These are phyloP conservation scores for Saprolegnia parasitica DNA, from an alignment of 352 stramenopile genomes.

Conservation along the genomic window DNA sequence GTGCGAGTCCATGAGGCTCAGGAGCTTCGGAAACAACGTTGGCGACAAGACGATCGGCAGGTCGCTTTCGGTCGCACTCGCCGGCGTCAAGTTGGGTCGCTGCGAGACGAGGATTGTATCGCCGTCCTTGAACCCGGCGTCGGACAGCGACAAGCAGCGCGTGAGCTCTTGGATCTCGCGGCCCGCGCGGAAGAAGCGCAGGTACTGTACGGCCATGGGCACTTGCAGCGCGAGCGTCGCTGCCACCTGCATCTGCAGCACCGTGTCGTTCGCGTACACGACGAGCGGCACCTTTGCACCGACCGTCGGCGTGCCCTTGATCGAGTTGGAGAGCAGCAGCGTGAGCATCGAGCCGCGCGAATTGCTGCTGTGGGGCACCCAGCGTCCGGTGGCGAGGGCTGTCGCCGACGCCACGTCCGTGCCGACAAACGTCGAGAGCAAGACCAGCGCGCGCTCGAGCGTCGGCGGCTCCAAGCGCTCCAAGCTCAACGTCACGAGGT, in stretches of 20 bases:
- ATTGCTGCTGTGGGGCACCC: constrained; percentile 18
- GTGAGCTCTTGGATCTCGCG: constrained; percentile 27
- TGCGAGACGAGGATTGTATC: constrained; percentile 28
- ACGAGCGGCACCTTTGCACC: constrained; percentile 18
- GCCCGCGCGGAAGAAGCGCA: constrained; percentile 28
- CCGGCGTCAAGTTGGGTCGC: constrained; percentile 13
- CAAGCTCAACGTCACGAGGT: neutral
- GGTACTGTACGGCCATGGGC: constrained; percentile 11
- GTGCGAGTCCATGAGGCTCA: constrained; percentile 22
- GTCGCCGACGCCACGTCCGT: constrained; percentile 23
- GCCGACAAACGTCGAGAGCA: constrained; percentile 16
- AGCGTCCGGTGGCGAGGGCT: constrained; percentile 12
- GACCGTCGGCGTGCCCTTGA: constrained; percentile 25
- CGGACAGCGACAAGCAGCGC: constrained; percentile 17
- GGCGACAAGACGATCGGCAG: constrained; percentile 18
- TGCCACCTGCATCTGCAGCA: constrained; percentile 27
- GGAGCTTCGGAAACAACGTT: neutral
- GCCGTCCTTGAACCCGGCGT: constrained; percentile 29
- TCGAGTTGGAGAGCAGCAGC: constrained; percentile 24
- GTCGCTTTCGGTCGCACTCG: neutral
- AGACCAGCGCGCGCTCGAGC: constrained; percentile 4
- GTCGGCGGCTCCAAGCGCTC: neutral
- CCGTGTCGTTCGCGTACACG: constrained; percentile 28
- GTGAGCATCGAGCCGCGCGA: constrained; percentile 14
- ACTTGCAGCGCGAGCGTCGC: constrained; percentile 1